Evolutionary conservation across 2,329 filamentous ascomycete species (phyloP), one percentile per base, ranked within the genome.

Genomic region (Diaporthe caulivora): DNA sequence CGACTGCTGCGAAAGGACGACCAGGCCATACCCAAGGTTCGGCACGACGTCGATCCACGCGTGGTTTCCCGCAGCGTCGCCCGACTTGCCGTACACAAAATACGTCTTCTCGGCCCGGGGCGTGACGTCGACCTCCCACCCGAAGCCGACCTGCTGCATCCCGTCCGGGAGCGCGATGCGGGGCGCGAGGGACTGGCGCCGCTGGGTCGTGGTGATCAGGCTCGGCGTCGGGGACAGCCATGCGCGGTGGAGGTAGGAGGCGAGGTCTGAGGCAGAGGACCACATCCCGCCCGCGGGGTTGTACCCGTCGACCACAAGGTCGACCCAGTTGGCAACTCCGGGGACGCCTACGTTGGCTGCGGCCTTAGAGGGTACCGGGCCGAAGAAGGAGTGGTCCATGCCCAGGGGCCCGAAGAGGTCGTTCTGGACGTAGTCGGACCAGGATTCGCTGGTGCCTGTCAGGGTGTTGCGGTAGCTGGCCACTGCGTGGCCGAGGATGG

Each of bases 11-110:
- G 62, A 37, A 2, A 65, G n/a, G 9, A 51, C 24, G 21, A 65
- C 62, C 8, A 65, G 44, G 13, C 62, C 62, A 21, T 65, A 65
- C 3, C 62, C 62, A 0, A 65, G 62, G n/a, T 51, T 65, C 1
- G 62, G 62, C 7, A 65, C 29, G 29, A 65, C 62, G 21, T 65
- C 62, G 44, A 65, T 26, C 62, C 62, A 65, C 13, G 62, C 62
- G n/a, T 65, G 62, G 31, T 49, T 51, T 1, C 62, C 62, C 7
- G 62, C 62, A 9, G 62, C 62, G 29, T 65, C 62, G 3, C 62
- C 62, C 13, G 62, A 51, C 29, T 65, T 65, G 4, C 62, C 62
- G 44, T 65, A 65, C 13, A 65, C 21, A n/a, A 26, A 18, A n/a
- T 65, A 65, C 8, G 44, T 65, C 62, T 51, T 65, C 21, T 65